Evolutionary conservation across 306 rosid species (phyloP), one percentile per base, ranked within the genome.

Genomic region (Elaeagnus macrophylla): DNA sequence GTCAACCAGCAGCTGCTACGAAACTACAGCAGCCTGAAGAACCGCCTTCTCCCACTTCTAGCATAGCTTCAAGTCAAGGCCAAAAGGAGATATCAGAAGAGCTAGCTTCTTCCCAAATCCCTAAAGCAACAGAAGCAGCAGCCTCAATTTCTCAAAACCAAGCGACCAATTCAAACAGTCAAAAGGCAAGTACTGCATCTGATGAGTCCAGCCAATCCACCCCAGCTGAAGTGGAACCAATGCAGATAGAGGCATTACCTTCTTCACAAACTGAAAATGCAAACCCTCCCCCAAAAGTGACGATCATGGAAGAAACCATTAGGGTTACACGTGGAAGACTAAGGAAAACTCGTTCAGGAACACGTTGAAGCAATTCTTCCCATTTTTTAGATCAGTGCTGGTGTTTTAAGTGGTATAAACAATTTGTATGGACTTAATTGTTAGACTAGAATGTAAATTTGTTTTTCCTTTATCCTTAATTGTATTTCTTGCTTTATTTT

Each of bases 31-130:
- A 45, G 13, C 65, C 72, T 0, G 77, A 72, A 56, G 77, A 72
- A 60, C 72, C 68, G 3, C 72, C 72, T 0, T 72, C 77, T 54
- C 68, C 72, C 53, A 54, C 77, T 12, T 65, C 77, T 12, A 72
- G 77, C 53, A 72, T 72, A 32, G 36, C 77, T 42, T 72, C 72
- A 15, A 56, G 64, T 19, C 65, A 66, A 39, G 60, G 20, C 46
- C 77, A 66, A 66, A 72, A 56, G 67, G 77, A 72, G 56, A 66
- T 72, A 49, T 67, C 62, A 7, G 77, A 72, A 36, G 72, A 57
- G 19, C 43, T 66, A 48, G 77, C 72, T 51, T 12, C 64, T 41
- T 6, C 53, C 13, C 59, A 68, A 55, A 65, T 37, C n/a, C 55
- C 64, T 20, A 72, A 66, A 72, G 39, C 56, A n/a, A n/a, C 32